Conservation (phyloP, 208 protist species). For the Acanthamoeba triangularis region DNA sequence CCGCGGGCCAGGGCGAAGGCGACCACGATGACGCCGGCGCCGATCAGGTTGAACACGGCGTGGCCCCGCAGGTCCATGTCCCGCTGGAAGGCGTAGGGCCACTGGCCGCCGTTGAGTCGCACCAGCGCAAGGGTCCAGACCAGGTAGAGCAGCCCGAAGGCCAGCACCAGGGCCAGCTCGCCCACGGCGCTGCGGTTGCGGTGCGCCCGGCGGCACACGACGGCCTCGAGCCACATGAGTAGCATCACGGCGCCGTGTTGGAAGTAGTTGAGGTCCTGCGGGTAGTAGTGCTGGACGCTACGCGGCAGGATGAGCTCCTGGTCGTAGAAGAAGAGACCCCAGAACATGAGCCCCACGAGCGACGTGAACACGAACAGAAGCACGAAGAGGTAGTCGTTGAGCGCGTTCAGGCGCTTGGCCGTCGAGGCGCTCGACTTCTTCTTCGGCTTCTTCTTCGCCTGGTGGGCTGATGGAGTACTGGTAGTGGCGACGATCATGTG, state of each 20-base stretch:
- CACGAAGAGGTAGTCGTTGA: slow-evolving; percentile 43
- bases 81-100: slow-evolving; percentile 56
- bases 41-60: slow-evolving; percentile 7
- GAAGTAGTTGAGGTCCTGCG: slow-evolving; percentile 59
- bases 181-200: background rate
- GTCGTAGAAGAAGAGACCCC: slow-evolving; percentile 66
- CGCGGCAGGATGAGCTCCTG: slow-evolving; percentile 37
- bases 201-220: background rate
- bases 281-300: slow-evolving; percentile 1
- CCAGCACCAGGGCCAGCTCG: slow-evolving; percentile 21
- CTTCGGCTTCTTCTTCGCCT: background rate
- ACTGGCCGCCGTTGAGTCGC: background rate
- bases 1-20: background rate
- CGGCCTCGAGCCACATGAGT: slow-evolving; percentile 18
- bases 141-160: slow-evolving; percentile 20
- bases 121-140: slow-evolving; percentile 13
- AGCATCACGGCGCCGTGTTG: slow-evolving; percentile 33
- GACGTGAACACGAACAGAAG: slow-evolving; percentile 40
- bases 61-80: slow-evolving; percentile 45
- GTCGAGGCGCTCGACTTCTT: background rate
- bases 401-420: background rate
- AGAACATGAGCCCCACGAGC: slow-evolving; percentile 61
- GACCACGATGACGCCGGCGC: background rate
- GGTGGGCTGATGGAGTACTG: background rate
- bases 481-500: background rate